Base-by-base conservation (phyloP, 225 moss, liverwort and hornwort genomes). In the Pseudoscleropodium purum region DNA sequence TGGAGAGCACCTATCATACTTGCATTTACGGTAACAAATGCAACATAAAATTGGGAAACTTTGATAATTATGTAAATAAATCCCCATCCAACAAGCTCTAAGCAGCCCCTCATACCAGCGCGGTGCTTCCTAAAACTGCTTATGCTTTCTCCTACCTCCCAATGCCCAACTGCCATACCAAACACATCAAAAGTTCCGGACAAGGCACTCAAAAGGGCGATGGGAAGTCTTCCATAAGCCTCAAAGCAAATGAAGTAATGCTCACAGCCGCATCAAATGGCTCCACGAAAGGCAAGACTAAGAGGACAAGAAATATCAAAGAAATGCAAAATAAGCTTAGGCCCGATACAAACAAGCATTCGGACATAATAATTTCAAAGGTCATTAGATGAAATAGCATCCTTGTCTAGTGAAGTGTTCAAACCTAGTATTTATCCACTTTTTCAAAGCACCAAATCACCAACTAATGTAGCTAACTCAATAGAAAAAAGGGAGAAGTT, bases 291-390 rank as follows among this genome's bases (percentile, higher is more conserved):
- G n/a, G n/a, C n/a, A n/a, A n/a, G n/a, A n/a, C n/a, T n/a, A n/a
- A 31, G 7, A 47, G 0, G 43, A 31, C 30, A 47, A 4, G 18
- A 45, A 11, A 75, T 31, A 75, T 19, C 1, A 77, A 15, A 52
- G 5, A 36, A 47, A 36, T 15, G 15, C 10, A 41, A 72, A 18
- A 13, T 68, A 67, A 34, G 6, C 18, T 66, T 18, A 54, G 36
- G 15, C 13, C 3, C 0, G 2, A 0, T 54, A 31, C 1, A 75
- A 0, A 33, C 0, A 0, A 20, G 49, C 2, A 0, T 2, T 49
- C 12, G 33, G 5, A 75, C 4, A 20, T 29, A 75, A 49, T 49
- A 19, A 33, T 49, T 49, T 33, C 12, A 33, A 49, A 49, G 20
- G 12, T 12, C 47, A 47, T 75, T 47, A 30, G 18, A 0, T 47